Evolutionary conservation across 2,329 filamentous ascomycete species (phyloP), one percentile per base, ranked within the genome.

Genomic region (Cercospora citrullina): DNA sequence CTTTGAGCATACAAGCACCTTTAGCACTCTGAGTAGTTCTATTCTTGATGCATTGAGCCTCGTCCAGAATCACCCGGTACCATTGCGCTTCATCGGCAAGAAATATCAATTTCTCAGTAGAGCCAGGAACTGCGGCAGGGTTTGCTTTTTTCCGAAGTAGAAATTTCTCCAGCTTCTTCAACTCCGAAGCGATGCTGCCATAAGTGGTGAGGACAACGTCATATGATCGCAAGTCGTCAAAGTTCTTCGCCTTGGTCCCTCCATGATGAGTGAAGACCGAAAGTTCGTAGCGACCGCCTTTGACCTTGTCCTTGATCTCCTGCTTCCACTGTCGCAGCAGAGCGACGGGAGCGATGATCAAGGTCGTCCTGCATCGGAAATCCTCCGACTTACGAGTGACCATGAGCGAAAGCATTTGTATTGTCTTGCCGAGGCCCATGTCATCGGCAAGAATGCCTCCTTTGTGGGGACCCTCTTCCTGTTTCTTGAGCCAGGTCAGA

Each of bases 341-440:
- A 3, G 92, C 89, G 10, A 96, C 88, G 0, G 93, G 93, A 0
- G 90, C 91, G 59, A 96, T 84, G 59, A 97, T 92, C 26, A 97
- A 81, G n/a, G 89, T 95, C 0, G 93, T 93, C 82, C 92, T 87
- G 66, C 80, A 83, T 69, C 81, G 77, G n/a, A 80, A 80, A 68
- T 89, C 84, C 0, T 81, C 78, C 0, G 91, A 87, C n/a, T 85
- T 89, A 5, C 89, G 85, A 5, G 87, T 86, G 12, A 92, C 83
- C 72, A 96, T 91, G 53, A 97, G 84, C 4, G 93, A 87, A 23
- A 97, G 83, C 5, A 91, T 90, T 69, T 94, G 92, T 26, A 97
- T 90, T 0, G 92, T 94, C 79, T 95, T 94, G 7, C 92, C 92
- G 10, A 94, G 82, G 7, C 92, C 92, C 92, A 94, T 95, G 70